Base-by-base conservation (phyloP, 2,329 filamentous ascomycete species). In the Ceratocystis huliohia region DNA sequence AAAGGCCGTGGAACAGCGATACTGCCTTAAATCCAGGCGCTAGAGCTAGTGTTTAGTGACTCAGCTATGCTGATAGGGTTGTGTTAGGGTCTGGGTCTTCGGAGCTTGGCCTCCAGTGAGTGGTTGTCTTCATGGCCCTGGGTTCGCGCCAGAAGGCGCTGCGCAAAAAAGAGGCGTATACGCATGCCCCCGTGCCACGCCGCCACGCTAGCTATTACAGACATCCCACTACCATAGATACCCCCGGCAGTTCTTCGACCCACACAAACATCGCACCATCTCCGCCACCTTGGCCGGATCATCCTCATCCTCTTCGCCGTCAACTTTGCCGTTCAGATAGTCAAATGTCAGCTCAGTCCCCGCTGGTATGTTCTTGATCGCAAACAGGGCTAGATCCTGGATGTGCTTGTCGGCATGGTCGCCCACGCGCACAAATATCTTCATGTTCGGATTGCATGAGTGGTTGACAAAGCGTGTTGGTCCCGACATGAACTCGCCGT, bases 401-500 rank as follows among this genome's bases (percentile, higher is more conserved):
- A 92, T 80, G 61, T 84, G 81, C 67, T 85, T 84, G 71, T 92
- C 88, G 0, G 87, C 83, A 68, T 89, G 86, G 71, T 92, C 89
- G 63, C 88, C 88, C 1, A 89, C 87, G 0, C 90, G 84, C 0
- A 88, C 88, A 74, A 92, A 93, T 68, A 91, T 89, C 15, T 87
- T 80, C 72, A 91, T 81, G 71, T 92, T 93, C 0, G 89, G 89
- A 3, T 89, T 83, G 73, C 89, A 93, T 1, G 84, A 88, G 73
- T 94, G 89, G 71, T 94, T 94, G 73, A 93, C 88, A 74, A 93
- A 94, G 2, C 89, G 82, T 0, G 88, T 89, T 0, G 88, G 88
- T 0, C 88, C 88, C 0, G 89, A 88, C 78, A 87, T 84, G 73
- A 88, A 88, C 73, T 92, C 86, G 10, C 90, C 90, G 66, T 86